Base-by-base conservation (phyloP, 2,329 filamentous ascomycete genomes). In the Apiospora kogelbergensis region DNA sequence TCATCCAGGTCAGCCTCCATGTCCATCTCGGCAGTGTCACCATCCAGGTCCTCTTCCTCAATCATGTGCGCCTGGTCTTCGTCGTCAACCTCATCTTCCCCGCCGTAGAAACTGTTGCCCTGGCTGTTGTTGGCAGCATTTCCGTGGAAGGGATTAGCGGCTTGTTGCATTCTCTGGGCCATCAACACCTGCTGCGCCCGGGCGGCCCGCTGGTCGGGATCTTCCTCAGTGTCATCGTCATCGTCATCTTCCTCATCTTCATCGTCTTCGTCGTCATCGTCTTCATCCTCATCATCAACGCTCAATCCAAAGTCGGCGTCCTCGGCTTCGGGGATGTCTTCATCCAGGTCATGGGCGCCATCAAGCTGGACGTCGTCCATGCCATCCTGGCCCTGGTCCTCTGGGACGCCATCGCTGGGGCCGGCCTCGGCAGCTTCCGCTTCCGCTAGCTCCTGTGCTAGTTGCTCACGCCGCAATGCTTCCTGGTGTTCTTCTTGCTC, bases 401-500 rank as follows among this genome's bases (percentile, higher is more conserved):
- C 65, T 10, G 53, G 30, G 44, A 46, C n/a, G 6, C 22, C n/a
- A 26, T 66, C 44, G n/a, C 5, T 5, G 9, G 44, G 44, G 26
- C 73, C 76, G 13, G 76, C 81, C 40, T 78, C 80, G 13, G 20
- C 77, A 6, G 86, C 86, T 74, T 89, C 90, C 0, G 89, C 88
- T 74, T 93, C 89, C 26, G 91, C 92, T 57, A 97, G 85, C 76
- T 97, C 93, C 76, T 92, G 86, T 68, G 91, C 89, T 5, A 91
- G 81, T 74, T 89, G 87, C 78, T 95, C 92, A 40, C 92, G 85
- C 26, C 91, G 85, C 78, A 93, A 82, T 2, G 92, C 88, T 76
- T 93, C 90, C 71, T 93, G 89, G 70, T 95, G 93, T 80, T 99
- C 96, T 78, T 95, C 91, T 68, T 93, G 88, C 83, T 99, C 96